A percentile compares a stretch with the other conserved stretches of the same genome.
These are phyloP conservation scores for Anaeromyces robustus DNA, from an alignment of 192 early-diverging fungal species.

Conservation along the genomic window DNA sequence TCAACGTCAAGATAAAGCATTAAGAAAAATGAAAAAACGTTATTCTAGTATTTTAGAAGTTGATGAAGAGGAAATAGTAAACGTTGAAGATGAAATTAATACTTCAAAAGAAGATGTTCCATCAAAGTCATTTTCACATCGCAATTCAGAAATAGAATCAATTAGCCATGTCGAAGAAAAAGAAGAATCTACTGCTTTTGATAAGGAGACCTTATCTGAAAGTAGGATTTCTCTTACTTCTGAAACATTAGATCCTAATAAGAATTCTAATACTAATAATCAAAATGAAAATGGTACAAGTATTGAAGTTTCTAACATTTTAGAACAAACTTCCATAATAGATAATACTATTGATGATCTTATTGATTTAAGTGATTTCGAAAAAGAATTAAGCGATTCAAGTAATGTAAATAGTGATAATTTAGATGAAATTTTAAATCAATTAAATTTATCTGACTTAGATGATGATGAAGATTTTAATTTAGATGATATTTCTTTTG, in stretches of 20 bases:
- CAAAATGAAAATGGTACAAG: not conserved
- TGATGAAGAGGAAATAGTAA: not conserved
- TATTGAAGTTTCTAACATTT: not conserved
- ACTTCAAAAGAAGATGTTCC: too few species aligned
- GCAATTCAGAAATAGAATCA: too few species aligned
- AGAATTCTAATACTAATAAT: not conserved
- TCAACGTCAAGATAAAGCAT: not conserved
- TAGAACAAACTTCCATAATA: not conserved
- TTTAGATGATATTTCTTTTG: not conserved
- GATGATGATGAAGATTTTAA: not conserved
- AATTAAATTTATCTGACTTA: not conserved
- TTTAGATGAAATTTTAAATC: not conserved
- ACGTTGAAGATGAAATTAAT: not conserved
- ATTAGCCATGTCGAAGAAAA: too few species aligned
- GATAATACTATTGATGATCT: not conserved
- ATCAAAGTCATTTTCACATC: too few species aligned
- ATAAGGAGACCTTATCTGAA: too few species aligned
- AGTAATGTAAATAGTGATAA: not conserved
- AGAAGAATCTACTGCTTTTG: too few species aligned
- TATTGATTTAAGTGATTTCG: not conserved
- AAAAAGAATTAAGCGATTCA: not conserved
- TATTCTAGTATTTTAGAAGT: not conserved
- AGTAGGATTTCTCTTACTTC: too few species aligned
- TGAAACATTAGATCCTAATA: too few species aligned
- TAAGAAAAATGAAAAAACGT: not conserved